A percentile compares a stretch with the other conserved stretches of the same genome.
Conservation (phyloP, 108 stramenopile species). For the Fistulifera solaris region DNA sequence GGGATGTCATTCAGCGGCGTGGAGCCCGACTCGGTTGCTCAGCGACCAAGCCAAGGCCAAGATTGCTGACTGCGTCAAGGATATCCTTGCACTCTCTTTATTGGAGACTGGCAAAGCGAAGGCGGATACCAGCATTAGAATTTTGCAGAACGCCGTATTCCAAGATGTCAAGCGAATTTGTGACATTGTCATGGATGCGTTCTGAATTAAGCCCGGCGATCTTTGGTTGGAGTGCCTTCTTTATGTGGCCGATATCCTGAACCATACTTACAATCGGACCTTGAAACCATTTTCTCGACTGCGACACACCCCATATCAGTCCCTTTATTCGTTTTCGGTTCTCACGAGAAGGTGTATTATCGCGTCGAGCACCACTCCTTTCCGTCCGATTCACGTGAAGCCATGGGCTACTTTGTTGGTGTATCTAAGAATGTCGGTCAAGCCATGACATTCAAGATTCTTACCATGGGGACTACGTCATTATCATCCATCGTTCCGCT, state of each 20-base stretch:
- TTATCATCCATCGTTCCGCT: conserved; percentile 15
- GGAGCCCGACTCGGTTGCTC: background rate
- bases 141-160: conserved; percentile 12
- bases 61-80: too few relatives aligned
- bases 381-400: background rate
- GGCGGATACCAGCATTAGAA: conserved; percentile 20
- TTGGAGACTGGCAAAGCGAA: conserved; percentile 10
- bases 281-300: background rate
- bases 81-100: conserved; percentile 2
- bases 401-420: conserved; percentile 16
- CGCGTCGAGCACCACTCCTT: background rate
- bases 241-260: conserved; percentile 7
- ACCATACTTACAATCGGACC: background rate
- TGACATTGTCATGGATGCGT: conserved; percentile 16
- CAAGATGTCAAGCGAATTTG: conserved; percentile 6
- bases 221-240: conserved; percentile 13
- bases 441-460: conserved; percentile 17
- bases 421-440: conserved; percentile 27
- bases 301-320: conserved; percentile 6
- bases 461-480: conserved; percentile 3
- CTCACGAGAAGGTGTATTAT: conserved; percentile 4
- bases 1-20: background rate
- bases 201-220: conserved; percentile 11
- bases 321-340: conserved; percentile 1
- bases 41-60: background rate